Evolutionary conservation across 169 alveolate species (phyloP).

Genomic region (Plasmodium relictum): DNA sequence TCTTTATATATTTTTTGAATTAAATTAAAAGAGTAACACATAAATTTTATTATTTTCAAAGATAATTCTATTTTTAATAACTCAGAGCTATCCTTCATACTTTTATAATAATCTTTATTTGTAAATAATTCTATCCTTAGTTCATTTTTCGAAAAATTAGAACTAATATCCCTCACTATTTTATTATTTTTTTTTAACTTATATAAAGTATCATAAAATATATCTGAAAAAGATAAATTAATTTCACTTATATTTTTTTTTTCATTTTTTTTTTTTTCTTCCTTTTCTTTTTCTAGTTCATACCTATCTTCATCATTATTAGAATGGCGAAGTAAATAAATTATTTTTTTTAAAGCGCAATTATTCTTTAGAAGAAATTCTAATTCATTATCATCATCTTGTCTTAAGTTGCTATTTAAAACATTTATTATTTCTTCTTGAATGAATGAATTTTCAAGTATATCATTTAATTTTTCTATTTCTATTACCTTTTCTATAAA

Average conservation of each 20-base stretch:
- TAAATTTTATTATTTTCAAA: constrained; percentile 37
- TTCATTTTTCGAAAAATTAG: not conserved
- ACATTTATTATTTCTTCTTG: constrained; percentile 5
- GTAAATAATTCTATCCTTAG: constrained; percentile 23
- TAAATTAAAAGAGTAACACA: constrained; percentile 42
- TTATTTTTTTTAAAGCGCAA: constrained; percentile 1
- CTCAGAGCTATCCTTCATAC: constrained; percentile 35
- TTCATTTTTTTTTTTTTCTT: not conserved
- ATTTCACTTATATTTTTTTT: not conserved
- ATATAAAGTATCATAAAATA: constrained; percentile 9
- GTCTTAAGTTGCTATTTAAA: not conserved
- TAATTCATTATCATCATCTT: constrained; percentile 8
- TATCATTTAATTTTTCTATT: constrained; percentile 22
- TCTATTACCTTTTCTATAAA: constrained; percentile 22
- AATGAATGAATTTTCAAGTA: not conserved
- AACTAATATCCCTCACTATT: constrained; percentile 19
- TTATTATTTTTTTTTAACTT: constrained; percentile 24
- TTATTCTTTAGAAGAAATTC: constrained; percentile 13
- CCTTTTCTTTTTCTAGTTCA: not conserved
- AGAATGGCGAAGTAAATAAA: not conserved
- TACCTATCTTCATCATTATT: not conserved
- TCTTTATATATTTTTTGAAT: constrained; percentile 50
- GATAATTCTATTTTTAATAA: constrained; percentile 37
- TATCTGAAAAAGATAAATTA: constrained; percentile 1
- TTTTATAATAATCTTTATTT: constrained; percentile 15